phyloP scores from a whole-genome alignment of 208 protist species.

The Leishmania tarentolae region DNA sequence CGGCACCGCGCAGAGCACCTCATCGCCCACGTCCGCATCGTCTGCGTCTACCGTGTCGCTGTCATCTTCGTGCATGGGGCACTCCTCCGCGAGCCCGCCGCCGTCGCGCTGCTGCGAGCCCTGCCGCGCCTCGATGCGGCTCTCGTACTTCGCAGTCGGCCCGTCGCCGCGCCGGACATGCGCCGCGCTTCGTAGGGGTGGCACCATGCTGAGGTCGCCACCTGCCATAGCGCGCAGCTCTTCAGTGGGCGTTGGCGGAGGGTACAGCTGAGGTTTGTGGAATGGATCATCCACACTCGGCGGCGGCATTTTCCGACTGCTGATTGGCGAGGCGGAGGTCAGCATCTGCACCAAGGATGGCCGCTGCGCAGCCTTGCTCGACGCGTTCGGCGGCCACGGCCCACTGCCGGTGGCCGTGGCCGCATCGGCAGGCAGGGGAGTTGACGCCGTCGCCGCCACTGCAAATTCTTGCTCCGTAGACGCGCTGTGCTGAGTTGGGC shows the following conservation, averaged over 20 bases:
- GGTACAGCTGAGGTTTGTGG: constrained; percentile 18
- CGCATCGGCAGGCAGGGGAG: neutral
- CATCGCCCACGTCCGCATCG: constrained; percentile 53
- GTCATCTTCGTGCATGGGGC: neutral
- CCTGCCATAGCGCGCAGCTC: constrained; percentile 33
- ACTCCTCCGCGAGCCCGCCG: neutral
- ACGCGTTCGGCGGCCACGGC: neutral
- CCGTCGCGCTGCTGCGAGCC: neutral
- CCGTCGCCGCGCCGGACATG: neutral
- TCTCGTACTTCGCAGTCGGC: neutral
- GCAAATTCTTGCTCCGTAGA: neutral
- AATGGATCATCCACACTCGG: constrained; percentile 25
- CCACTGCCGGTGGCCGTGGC: neutral
- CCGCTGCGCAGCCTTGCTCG: neutral
- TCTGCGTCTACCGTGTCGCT: constrained; percentile 8
- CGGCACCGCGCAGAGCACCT: constrained; percentile 78
- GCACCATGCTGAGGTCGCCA: constrained; percentile 27
- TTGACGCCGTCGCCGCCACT: neutral
- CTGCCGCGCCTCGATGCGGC: neutral
- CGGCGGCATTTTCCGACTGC: neutral
- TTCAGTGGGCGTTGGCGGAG: constrained; percentile 11
- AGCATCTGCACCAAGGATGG: neutral
- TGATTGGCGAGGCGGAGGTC: neutral
- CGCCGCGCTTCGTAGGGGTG: neutral
- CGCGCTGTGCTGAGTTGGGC: neutral